Conservation (phyloP, 225 moss, liverwort and hornwort genomes). For the Rhytidiadelphus loreus region DNA sequence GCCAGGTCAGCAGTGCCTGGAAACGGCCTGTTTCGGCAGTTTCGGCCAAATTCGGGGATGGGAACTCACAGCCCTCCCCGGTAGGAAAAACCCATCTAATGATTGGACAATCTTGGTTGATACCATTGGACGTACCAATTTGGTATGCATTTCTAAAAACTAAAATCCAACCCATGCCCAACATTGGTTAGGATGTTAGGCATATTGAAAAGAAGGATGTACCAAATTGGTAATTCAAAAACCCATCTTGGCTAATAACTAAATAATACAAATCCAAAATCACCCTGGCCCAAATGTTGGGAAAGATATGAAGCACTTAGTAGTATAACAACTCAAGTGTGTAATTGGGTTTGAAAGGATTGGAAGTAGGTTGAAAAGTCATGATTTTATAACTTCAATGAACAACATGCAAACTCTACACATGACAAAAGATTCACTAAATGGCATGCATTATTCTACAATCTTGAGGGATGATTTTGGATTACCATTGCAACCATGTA, state of each 20-base stretch:
- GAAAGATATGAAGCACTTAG: rapidly evolving
- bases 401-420: background rate
- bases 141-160: background rate
- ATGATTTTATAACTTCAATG: background rate
- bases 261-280: background rate
- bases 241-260: background rate
- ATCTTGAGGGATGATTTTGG: background rate
- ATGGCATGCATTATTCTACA: background rate
- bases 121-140: background rate
- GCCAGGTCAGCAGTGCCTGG: too few species aligned
- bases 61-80: too few species aligned
- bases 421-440: rapidly evolving
- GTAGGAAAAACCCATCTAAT: too few species aligned
- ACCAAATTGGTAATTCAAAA: background rate
- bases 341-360: background rate
- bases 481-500: background rate
- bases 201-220: background rate
- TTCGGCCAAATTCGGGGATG: too few species aligned
- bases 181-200: background rate
- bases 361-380: background rate
- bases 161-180: background rate
- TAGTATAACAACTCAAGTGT: background rate
- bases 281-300: rapidly evolving
- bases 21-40: too few species aligned
- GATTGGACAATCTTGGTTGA: rapidly evolving